These are phyloP conservation scores for Nissolia schottii DNA, from an alignment of 306 rosid genomes.

Conservation along the genomic window DNA sequence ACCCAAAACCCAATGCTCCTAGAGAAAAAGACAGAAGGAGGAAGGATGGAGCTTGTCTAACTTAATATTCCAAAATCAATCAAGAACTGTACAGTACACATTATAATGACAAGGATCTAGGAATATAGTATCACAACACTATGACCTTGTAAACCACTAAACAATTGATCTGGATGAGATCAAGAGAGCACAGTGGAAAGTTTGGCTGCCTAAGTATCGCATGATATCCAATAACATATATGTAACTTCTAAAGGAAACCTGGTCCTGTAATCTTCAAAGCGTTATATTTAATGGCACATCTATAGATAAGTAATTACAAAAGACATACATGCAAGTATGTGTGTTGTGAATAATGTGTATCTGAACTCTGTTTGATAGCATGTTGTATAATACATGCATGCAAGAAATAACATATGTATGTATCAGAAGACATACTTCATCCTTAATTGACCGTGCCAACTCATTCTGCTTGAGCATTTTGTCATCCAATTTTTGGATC, in stretches of 20 bases:
- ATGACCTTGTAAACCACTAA: neutral
- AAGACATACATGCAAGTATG: neutral
- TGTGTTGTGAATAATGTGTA: neutral
- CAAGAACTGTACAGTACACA: neutral
- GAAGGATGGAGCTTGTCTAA: neutral
- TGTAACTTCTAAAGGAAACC: neutral
- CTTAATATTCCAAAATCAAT: constrained; percentile 3
- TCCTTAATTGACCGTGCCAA: constrained; percentile 58
- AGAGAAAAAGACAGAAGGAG: neutral
- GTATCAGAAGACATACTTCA: constrained; percentile 50
- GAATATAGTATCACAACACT: neutral
- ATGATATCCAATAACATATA: neutral
- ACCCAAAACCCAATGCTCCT: neutral
- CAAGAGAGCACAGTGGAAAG: neutral
- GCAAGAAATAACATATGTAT: constrained; percentile 10
- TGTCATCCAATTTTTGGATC: constrained; percentile 82
- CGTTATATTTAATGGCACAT: neutral
- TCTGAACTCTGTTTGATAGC: neutral
- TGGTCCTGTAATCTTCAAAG: neutral
- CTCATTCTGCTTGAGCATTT: constrained; percentile 77
- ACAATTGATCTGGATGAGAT: neutral
- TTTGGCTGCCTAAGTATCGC: neutral
- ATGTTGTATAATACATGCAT: neutral
- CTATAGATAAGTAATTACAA: neutral
- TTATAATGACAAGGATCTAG: constrained; percentile 5